These are phyloP conservation scores for Delonix regia DNA, from an alignment of 306 rosid genomes.

Conservation along the genomic window DNA sequence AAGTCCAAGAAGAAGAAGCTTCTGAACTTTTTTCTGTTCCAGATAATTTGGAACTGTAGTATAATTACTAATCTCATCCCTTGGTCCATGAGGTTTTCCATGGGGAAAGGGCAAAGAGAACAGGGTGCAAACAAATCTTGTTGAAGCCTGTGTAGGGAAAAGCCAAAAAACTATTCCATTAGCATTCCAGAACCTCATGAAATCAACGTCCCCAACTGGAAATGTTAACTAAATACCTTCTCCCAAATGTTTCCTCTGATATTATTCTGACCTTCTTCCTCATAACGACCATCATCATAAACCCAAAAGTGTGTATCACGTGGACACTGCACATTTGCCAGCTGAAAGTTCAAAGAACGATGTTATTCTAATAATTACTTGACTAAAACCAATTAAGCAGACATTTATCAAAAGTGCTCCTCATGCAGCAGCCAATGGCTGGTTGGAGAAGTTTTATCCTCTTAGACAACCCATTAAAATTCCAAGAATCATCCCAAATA, in stretches of 20 bases:
- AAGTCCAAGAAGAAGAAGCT: slow-evolving; percentile 93
- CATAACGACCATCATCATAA: slow-evolving; percentile 96
- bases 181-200: slow-evolving; percentile 30
- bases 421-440: slow-evolving; percentile 2
- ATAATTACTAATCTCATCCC: slow-evolving; percentile 85
- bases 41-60: slow-evolving; percentile 77
- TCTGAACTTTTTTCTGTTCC: slow-evolving; percentile 84
- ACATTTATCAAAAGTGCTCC: slow-evolving; percentile 15
- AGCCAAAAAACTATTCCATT: slow-evolving; percentile 34
- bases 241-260: slow-evolving; percentile 99
- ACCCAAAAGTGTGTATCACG: slow-evolving; percentile 99
- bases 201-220: slow-evolving; percentile 23
- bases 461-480: not conserved
- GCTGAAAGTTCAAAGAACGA: slow-evolving; percentile 58
- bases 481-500: not conserved
- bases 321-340: slow-evolving; percentile 98
- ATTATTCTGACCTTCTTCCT: slow-evolving; percentile 99
- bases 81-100: slow-evolving; percentile 72
- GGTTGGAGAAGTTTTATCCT: slow-evolving; percentile 5
- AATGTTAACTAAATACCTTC: slow-evolving; percentile 63
- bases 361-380: slow-evolving; percentile 29
- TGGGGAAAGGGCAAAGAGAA: slow-evolving; percentile 88
- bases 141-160: slow-evolving; percentile 76
- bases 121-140: slow-evolving; percentile 72
- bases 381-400: slow-evolving; percentile 2